phyloP scores from a whole-genome alignment of 2,329 filamentous ascomycete genomes.

The Coleophoma eucalyptorum region DNA sequence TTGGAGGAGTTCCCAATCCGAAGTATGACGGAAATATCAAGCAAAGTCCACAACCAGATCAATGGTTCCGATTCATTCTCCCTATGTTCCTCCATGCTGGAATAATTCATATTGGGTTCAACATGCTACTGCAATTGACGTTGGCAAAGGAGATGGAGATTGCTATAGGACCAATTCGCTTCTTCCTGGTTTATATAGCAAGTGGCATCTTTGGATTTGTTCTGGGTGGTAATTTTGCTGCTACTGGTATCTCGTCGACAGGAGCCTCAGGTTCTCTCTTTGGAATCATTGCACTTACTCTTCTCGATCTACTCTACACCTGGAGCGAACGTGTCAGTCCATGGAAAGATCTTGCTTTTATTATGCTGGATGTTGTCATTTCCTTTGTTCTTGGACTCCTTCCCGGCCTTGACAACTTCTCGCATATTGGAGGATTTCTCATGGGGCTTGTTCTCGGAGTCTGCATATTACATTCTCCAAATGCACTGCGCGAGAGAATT shows the following conservation, averaged over 20 bases:
- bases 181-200: slow-evolving; percentile 83
- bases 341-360: slow-evolving; percentile 80
- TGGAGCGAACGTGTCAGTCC: slow-evolving; percentile 79
- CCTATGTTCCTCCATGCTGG: slow-evolving; percentile 96
- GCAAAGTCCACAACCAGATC: slow-evolving; percentile 61
- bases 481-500: slow-evolving; percentile 70
- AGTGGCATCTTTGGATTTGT: slow-evolving; percentile 96
- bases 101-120: slow-evolving; percentile 92
- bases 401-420: slow-evolving; percentile 94
- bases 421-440: slow-evolving; percentile 92
- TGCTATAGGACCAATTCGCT: slow-evolving; percentile 83
- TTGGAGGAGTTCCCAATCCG: slow-evolving; percentile 60
- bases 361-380: slow-evolving; percentile 80
- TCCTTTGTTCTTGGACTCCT: slow-evolving; percentile 90
- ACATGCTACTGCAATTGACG: slow-evolving; percentile 86
- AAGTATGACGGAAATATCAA: slow-evolving; percentile 50
- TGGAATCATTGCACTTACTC: slow-evolving; percentile 81
- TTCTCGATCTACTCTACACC: slow-evolving; percentile 89
- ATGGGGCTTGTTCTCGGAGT: slow-evolving; percentile 88
- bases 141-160: slow-evolving; percentile 91
- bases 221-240: slow-evolving; percentile 89
- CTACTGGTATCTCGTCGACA: slow-evolving; percentile 74
- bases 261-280: slow-evolving; percentile 90
- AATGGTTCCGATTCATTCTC: slow-evolving; percentile 95
- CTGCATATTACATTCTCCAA: slow-evolving; percentile 84